Conservation (phyloP, 2,329 filamentous ascomycete genomes). For the Geoglossum cookeanum region DNA sequence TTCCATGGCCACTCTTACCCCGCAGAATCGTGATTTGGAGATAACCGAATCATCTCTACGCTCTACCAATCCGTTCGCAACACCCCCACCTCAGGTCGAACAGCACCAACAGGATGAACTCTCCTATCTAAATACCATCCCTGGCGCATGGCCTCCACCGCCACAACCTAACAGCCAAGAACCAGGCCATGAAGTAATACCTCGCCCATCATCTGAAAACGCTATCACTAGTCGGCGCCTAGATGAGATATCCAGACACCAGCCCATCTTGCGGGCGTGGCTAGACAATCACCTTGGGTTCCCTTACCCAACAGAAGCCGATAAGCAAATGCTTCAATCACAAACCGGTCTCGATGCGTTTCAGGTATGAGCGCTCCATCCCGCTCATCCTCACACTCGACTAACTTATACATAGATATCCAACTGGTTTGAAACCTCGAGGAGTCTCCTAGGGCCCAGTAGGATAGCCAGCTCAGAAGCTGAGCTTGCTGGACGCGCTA, state of each 20-base stretch:
- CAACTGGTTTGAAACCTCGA: not conserved
- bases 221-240: not conserved
- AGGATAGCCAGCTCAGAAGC: not conserved
- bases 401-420: not conserved
- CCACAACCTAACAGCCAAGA: not conserved
- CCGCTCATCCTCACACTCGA: not conserved
- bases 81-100: not conserved
- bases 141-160: slow-evolving; percentile 1
- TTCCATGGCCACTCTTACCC: slow-evolving; percentile 3
- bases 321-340: not conserved
- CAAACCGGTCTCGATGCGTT: not conserved
- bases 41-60: not conserved
- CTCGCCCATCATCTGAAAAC: not conserved
- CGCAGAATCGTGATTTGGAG: slow-evolving; percentile 3
- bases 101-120: not conserved
- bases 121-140: not conserved
- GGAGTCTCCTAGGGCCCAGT: not conserved
- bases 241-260: not conserved
- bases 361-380: not conserved
- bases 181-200: not conserved
- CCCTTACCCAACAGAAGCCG: not conserved
- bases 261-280: not conserved
- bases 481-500: not conserved
- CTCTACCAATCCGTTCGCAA: not conserved
- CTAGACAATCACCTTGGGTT: not conserved